phyloP scores from a whole-genome alignment of 441 rosid species.

The Flueggea neowawraea region DNA sequence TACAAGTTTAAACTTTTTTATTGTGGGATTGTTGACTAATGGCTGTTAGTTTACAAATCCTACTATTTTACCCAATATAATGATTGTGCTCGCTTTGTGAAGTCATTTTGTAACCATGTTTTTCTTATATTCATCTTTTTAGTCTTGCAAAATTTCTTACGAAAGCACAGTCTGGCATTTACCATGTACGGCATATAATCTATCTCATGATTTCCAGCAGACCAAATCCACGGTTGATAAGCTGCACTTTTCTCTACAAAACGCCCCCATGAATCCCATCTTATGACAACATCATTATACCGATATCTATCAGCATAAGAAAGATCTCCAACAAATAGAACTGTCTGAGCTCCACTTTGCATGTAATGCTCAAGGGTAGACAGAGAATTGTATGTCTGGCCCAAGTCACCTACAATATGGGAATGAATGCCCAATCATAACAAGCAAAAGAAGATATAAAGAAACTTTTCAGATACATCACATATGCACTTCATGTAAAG shows the following conservation, averaged over 20 bases:
- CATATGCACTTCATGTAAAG: too few relatives aligned
- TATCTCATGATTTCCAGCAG: constrained; percentile 67
- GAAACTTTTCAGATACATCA: too few relatives aligned
- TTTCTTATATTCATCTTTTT: too few relatives aligned
- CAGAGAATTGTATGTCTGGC: constrained; percentile 60
- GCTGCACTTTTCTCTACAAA: constrained; percentile 55
- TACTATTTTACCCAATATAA: too few relatives aligned
- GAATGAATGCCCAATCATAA: not conserved
- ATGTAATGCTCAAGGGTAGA: constrained; percentile 57
- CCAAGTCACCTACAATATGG: constrained; percentile 52
- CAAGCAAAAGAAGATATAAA: not conserved
- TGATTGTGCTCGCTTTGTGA: too few relatives aligned
- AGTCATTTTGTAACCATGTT: too few relatives aligned
- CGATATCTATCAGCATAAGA: constrained; percentile 59
- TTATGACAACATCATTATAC: constrained; percentile 44
- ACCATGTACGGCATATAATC: constrained; percentile 67
- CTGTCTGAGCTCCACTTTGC: constrained; percentile 47
- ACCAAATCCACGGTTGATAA: constrained; percentile 62
- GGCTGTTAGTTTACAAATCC: too few relatives aligned
- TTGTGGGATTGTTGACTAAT: too few relatives aligned
- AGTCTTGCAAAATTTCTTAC: too few relatives aligned
- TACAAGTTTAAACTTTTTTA: too few relatives aligned
- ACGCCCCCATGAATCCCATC: constrained; percentile 73
- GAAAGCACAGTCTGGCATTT: not conserved
- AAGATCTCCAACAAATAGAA: constrained; percentile 61